Base-by-base conservation (phyloP, 1,139 yeast genomes). In the Sporopachydermia cereana region DNA sequence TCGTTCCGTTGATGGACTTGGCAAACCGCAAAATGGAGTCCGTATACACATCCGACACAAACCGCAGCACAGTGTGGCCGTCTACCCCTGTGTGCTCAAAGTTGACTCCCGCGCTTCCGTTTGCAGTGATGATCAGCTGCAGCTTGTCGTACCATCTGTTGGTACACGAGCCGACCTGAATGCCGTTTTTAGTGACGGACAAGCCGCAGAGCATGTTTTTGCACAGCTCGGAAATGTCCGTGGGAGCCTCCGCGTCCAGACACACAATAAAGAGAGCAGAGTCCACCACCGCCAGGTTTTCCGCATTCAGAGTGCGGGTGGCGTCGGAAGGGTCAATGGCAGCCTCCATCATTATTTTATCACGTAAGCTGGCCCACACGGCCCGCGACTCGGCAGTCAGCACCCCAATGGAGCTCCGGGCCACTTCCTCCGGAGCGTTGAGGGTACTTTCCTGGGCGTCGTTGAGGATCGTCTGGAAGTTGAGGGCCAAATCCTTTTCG, bases 11-110 rank as follows among this genome's bases (percentile, higher is more conserved):
- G 53, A 79, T 79, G 53, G 77, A 77, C 53, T 78, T 72, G 3
- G 89, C 89, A 48, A 83, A 66, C 58, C 85, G 74, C 49, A 83
- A 63, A 20, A 82, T 77, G 42, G 82, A 77, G 56, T 83, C 93
- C 0, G 91, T 79, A 57, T 79, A 83, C 30, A 79, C 76, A 56
- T 83, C 93, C 53, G 85, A 75, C 36, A 82, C 76, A 54, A 80
- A 83, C 48, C 93, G 65, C 50, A 83, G 63, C 14, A 81, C 84
- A 0, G 84, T 79, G 2, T 89, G 82, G 43, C 85, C 82, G 59
- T 83, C 91, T 72, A 82, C 79, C n/a, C 82, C 74, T 36, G 83
- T 75, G 2, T 84, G 78, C 48, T 74, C 78, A 84, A 89, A 83
- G 30, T 80, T 79, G 24, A 83, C 75, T 14, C 88, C 88, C 1